Base-by-base conservation (phyloP, 345 rosid species). In the Hirschfeldia incana region DNA sequence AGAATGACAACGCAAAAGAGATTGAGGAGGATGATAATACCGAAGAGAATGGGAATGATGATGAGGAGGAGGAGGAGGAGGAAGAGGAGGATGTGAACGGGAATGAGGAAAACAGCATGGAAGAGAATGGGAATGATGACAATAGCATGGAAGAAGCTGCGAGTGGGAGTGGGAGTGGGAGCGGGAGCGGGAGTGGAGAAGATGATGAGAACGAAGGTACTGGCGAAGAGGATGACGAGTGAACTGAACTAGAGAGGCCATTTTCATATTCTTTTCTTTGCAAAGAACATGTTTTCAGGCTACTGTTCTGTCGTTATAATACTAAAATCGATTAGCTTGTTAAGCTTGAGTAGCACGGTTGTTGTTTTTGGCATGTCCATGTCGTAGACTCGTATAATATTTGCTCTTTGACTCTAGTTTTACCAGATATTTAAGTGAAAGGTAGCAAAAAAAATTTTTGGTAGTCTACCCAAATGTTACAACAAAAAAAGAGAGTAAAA, bases 391-490 rank as follows among this genome's bases (percentile, higher is more conserved):
- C 17, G 53, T 44, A 44, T 44, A 12, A 44, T 44, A 44, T 44
- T 44, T 44, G 53, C 15, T 44, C 0, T 44, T 44, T 12, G n/a
- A 11, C 51, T 42, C n/a, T 44, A 44, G 15, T 44, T 44, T 44
- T 44, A 44, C 15, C 53, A 44, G 15, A 12, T 44, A 44, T 44
- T 6, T 44, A 42, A 44, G 53, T 44, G 8, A 49, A 49, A 49
- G 17, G 57, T 49, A 4, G 8, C 17, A 49, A 49, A 49, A n/a
- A n/a, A 4, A 0, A 49, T 4, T 17, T n/a, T 49, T 4, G n/a
- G 57, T 4, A 1, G 69, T 76, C 63, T 61, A 69, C 49, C 69
- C 72, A 65, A 72, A 67, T n/a, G 74, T 73, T 73, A 68, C 75
- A 68, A 78, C 61, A 78, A 58, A 37, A 78, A 44, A 51, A 69